These are phyloP conservation scores for Basidioascus undulatus DNA, from an alignment of 768 basidiomycete species.

Conservation along the genomic window DNA sequence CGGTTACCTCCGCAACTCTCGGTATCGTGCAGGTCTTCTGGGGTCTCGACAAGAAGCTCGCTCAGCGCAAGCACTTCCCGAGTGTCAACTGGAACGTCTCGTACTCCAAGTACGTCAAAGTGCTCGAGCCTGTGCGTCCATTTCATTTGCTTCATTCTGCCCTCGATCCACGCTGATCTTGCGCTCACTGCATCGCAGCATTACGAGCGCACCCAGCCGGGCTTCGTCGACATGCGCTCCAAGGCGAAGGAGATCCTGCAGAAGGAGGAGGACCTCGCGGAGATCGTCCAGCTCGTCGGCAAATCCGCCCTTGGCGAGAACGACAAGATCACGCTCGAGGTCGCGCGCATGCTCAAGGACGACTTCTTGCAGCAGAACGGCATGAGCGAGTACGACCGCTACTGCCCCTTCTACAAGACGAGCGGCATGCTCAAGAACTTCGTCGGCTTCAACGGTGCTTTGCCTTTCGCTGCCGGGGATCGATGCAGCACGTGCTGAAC, in stretches of 20 bases:
- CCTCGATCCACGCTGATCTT: too few species aligned
- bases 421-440: conserved; percentile 86
- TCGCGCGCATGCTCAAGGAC: conserved; percentile 90
- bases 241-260: conserved; percentile 91
- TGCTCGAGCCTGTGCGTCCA: conserved; percentile 37
- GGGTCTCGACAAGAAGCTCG: conserved; percentile 98
- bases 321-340: conserved; percentile 96
- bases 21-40: conserved; percentile 99
- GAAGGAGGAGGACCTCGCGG: conserved; percentile 94
- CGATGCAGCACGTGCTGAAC: too few species aligned
- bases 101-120: conserved; percentile 93
- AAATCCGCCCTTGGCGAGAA: conserved; percentile 90
- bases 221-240: conserved; percentile 81
- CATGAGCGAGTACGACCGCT: conserved; percentile 91
- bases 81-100: conserved; percentile 99
- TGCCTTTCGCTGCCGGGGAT: too few species aligned
- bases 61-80: conserved; percentile 96
- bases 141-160: background rate
- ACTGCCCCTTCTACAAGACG: conserved; percentile 98
- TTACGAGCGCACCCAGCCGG: conserved; percentile 72
- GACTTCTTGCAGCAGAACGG: conserved; percentile 97
- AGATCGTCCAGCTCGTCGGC: conserved; percentile 98
- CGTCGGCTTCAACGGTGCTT: conserved; percentile 80
- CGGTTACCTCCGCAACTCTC: conserved; percentile 88
- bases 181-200: conserved; percentile 25